Evolutionary conservation across 2,329 filamentous ascomycete genomes (phyloP), one percentile per base, ranked within the genome.

Genomic region (Epichloe sp.): DNA sequence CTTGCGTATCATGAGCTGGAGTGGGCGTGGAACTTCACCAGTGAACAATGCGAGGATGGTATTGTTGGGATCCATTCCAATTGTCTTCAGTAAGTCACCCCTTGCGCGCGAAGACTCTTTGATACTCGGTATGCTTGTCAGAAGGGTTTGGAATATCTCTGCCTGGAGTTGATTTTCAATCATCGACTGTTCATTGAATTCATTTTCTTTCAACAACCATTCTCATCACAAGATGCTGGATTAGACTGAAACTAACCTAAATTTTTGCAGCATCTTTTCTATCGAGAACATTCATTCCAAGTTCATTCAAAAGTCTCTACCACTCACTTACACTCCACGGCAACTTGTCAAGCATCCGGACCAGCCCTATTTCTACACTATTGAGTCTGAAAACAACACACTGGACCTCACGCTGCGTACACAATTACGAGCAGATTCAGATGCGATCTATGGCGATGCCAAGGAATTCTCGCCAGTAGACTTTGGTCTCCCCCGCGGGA

Each of bases 11-110:
- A 85, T 49, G 83, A 85, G 41, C 78, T 98, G 34, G 89, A 95
- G 66, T 96, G 88, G 75, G 90, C 87, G 4, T 95, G 90, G 85
- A 95, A 93, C 61, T 97, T 98, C 64, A 91, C 86, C 66, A 95
- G 89, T 62, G 88, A 95, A 64, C 87, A 95, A 66, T 95, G 90
- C 61, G 82, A 85, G 41, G 86, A 95, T 68, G 90, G 90, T 51
- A 90, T 96, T 75, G 91, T 96, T 49, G 90, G 89, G 54, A 91
- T 96, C 54, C 87, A 94, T 31, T 31, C 8, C 26, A 31, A 31
- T 31, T 31, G 3, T 31, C 26, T 31, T 31, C 1, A 31, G 8
- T 10, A 31, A 31, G 26, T 31, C 8, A 10, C 1, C 3, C 26
- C 26, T 31, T 31, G 26, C 8, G 26, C 26, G 26, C 26, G 26